Percentiles rank a stretch among this genome's conserved stretches.
phyloP scores from a whole-genome alignment of 225 moss, liverwort and hornwort genomes.

The Neckera pumila region DNA sequence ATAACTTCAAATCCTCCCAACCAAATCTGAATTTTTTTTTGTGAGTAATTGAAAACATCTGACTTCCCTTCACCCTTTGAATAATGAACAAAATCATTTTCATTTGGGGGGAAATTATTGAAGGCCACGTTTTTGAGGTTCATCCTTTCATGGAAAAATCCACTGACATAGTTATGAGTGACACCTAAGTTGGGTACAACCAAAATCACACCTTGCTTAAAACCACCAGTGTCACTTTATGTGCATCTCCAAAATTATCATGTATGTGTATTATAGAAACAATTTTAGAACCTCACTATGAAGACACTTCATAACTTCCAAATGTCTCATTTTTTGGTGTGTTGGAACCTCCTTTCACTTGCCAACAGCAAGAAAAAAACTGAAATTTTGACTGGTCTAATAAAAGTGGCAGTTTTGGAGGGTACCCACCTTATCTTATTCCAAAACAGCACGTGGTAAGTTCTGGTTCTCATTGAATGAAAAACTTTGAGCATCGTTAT shows the following conservation, averaged over 20 bases:
- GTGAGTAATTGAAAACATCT: neutral
- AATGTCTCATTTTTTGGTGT: fast-evolving
- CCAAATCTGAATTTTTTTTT: neutral
- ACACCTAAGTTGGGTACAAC: no score
- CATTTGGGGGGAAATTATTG: neutral
- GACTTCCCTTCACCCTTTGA: neutral
- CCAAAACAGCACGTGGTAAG: neutral
- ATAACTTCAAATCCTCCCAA: neutral
- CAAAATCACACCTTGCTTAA: no score
- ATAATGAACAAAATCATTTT: neutral
- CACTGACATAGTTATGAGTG: no score
- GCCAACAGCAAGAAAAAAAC: neutral
- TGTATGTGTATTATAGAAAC: fast-evolving
- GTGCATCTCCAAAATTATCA: no score
- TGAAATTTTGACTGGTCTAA: neutral
- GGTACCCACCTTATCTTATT: neutral
- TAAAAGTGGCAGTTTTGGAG: no score
- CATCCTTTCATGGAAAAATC: no score
- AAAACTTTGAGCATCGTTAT: neutral
- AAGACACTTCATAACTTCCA: neutral
- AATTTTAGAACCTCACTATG: neutral
- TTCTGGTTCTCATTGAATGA: neutral
- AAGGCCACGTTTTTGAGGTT: no score
- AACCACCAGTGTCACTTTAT: no score
- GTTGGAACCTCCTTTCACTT: neutral